Evolutionary conservation across 176 grass and related monocot species (phyloP).

Genomic region (Bonia amplexicaulis): DNA sequence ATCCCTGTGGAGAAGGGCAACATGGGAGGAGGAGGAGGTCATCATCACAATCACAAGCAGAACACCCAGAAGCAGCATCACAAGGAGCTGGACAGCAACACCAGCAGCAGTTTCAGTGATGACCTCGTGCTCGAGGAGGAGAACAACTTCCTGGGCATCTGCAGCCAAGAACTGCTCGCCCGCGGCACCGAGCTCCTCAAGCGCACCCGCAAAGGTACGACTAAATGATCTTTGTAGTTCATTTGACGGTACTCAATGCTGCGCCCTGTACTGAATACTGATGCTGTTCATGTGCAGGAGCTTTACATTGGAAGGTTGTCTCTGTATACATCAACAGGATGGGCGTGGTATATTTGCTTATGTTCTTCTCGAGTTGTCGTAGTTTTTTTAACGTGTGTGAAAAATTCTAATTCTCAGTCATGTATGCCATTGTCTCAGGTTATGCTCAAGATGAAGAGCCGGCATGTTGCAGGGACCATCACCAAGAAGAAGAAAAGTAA

Average conservation of each 20-base stretch:
- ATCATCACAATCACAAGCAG: constrained; percentile 11
- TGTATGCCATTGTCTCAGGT: constrained; percentile 30
- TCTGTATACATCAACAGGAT: constrained; percentile 74
- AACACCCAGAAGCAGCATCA: constrained; percentile 18
- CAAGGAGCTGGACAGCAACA: constrained; percentile 60
- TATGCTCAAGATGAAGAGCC: constrained; percentile 96
- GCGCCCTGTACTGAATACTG: neutral
- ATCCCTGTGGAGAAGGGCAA: constrained; percentile 83
- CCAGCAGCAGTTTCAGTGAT: constrained; percentile 60
- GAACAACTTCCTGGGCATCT: constrained; percentile 74
- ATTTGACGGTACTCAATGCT: neutral
- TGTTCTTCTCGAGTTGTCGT: neutral
- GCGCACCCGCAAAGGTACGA: constrained; percentile 82
- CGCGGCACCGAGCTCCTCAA: constrained; percentile 92
- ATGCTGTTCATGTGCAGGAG: constrained; percentile 40
- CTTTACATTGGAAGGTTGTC: constrained; percentile 85
- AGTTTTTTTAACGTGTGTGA: neutral
- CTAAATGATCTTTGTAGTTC: neutral
- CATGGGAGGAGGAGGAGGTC: neutral
- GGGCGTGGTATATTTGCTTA: constrained; percentile 44
- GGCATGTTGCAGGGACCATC: constrained; percentile 72
- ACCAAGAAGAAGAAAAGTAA: constrained; percentile 99
- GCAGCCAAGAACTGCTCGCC: constrained; percentile 82
- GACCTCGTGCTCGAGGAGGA: constrained; percentile 50
- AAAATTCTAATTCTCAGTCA: neutral